phyloP scores from a whole-genome alignment of 345 rosid genomes.

The Anastatica hierochuntica region DNA sequence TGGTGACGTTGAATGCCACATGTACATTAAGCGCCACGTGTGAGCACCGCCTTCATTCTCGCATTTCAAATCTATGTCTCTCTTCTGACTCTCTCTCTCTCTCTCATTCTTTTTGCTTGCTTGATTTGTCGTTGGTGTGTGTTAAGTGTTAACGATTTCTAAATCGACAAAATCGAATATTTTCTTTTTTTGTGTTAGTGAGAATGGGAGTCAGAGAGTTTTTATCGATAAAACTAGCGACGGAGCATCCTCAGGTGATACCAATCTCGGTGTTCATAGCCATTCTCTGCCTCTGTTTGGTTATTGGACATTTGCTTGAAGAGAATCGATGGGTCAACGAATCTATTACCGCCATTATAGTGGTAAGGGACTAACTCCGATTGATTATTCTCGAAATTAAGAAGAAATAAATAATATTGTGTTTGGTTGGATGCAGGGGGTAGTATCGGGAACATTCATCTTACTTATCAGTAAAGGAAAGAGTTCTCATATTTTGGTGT shows the following conservation, averaged over 20 bases:
- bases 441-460: constrained; percentile 44
- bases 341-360: constrained; percentile 77
- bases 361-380: constrained; percentile 33
- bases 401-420: no score
- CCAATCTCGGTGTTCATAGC: constrained; percentile 69
- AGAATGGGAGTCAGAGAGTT: constrained; percentile 20
- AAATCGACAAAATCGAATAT: no score
- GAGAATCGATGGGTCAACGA: constrained; percentile 86
- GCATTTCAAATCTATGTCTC: constrained; percentile 19
- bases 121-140: constrained; percentile 4
- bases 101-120: background rate
- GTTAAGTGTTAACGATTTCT: no score
- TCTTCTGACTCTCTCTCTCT: constrained; percentile 1
- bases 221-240: constrained; percentile 9
- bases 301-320: constrained; percentile 79
- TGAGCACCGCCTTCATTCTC: constrained; percentile 15
- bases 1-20: background rate
- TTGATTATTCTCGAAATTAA: background rate
- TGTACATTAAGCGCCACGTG: constrained; percentile 19
- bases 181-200: no score
- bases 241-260: constrained; percentile 47
- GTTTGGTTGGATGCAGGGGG: constrained; percentile 39
- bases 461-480: constrained; percentile 60
- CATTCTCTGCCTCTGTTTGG: constrained; percentile 61
- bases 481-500: constrained; percentile 62